Evolutionary conservation across 2,329 filamentous ascomycete species (phyloP).

Genomic region (Colletotrichum sp.): DNA sequence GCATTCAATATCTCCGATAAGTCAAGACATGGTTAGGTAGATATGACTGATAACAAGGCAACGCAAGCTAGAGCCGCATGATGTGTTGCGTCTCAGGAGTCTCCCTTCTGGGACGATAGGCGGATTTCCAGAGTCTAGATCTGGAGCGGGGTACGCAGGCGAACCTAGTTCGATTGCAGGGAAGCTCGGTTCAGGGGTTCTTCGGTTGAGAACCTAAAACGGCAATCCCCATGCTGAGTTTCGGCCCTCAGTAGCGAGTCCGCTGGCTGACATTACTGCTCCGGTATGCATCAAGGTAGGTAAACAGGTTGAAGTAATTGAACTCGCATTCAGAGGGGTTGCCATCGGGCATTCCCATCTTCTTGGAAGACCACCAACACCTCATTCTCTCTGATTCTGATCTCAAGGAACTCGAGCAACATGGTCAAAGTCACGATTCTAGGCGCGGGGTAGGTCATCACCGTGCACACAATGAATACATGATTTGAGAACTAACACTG

Average conservation of each 20-base stretch:
- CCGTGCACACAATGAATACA: neutral
- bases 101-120: neutral
- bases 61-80: neutral
- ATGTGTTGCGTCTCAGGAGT: neutral
- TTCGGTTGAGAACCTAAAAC: neutral
- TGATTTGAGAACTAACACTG: fast-evolving
- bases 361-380: neutral
- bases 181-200: neutral
- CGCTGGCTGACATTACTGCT: no score
- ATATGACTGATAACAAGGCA: neutral
- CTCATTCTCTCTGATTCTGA: neutral
- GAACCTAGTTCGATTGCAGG: neutral
- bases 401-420: neutral
- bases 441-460: neutral
- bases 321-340: neutral
- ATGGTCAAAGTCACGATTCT: neutral
- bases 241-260: neutral
- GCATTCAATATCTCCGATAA: no score
- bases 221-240: neutral
- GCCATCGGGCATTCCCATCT: neutral
- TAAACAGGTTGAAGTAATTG: neutral
- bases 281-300: no score
- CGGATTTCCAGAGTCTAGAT: neutral
- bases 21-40: neutral
- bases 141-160: neutral